Base-by-base conservation (phyloP, 1,284 basidiomycete genomes). In the Ceratobasidium sp. region DNA sequence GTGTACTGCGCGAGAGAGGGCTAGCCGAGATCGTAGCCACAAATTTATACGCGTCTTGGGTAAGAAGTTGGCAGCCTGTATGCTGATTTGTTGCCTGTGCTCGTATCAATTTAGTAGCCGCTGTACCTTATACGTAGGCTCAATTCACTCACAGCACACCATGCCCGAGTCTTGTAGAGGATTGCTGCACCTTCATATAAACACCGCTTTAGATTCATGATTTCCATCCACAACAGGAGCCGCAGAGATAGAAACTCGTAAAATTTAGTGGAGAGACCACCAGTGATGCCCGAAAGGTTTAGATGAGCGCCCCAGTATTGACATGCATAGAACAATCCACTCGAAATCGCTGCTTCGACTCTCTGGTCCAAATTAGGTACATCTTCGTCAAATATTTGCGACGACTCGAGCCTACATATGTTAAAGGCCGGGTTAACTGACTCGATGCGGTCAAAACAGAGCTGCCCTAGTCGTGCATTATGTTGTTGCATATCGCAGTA, bases 41-140 rank as follows among this genome's bases (percentile, higher is more conserved):
- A 55, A 79, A 79, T 7, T 44, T 33, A 12, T 46, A 46, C 12
- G 69, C 60, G 28, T 80, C 79, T 4, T 33, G 33, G 33, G 33
- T 33, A 33, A 33, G 33, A 1, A 33, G 33, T 33, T 33, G 33
- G 33, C 33, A 33, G 33, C 33, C 33, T 33, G 33, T 33, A 33
- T 33, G 33, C 33, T 33, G 33, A 4, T 33, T 33, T 33, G 33
- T 33, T 33, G 33, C 33, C 33, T 33, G 33, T 33, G 1, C 33
- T 33, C 33, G 33, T 4, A 33, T 33, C 33, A 33, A 33, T 4
- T 33, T 4, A 33, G 33, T 33, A 33, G 4, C 33, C 33, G 33
- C 33, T 33, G 33, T 33, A 33, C 33, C 33, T 33, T 33, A 33
- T 33, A 2, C 4, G 4, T 33, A 33, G 33, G 33, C 33, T 33